Evolutionary conservation across 768 basidiomycete genomes (phyloP).

Genomic region (Favolaschia claudopus): DNA sequence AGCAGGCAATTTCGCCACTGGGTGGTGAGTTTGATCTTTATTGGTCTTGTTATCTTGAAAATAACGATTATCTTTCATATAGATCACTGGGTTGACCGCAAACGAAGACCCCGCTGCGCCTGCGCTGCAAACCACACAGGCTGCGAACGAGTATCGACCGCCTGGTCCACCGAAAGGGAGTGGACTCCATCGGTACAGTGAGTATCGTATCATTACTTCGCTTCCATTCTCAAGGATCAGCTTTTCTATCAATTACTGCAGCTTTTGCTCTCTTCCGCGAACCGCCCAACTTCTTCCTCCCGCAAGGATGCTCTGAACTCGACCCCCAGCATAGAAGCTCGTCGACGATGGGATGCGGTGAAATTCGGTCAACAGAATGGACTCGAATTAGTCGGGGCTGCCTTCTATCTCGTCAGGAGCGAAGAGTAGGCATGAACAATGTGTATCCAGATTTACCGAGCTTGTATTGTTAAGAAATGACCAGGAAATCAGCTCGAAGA

Average conservation of each 20-base stretch:
- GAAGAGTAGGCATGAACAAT: no score
- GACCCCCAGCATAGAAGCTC: slow-evolving; percentile 12
- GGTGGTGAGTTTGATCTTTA: slow-evolving; percentile 35
- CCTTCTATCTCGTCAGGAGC: slow-evolving; percentile 19
- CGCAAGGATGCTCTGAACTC: slow-evolving; percentile 9
- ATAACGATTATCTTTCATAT: no score
- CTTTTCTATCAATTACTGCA: background rate
- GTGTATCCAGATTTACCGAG: no score
- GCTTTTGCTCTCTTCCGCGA: slow-evolving; percentile 20
- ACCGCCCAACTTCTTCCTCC: slow-evolving; percentile 17
- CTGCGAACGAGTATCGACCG: slow-evolving; percentile 15
- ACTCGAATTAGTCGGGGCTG: slow-evolving; percentile 14
- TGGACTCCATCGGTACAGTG: slow-evolving; percentile 23
- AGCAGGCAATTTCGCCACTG: slow-evolving; percentile 46
- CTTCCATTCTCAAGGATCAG: background rate
- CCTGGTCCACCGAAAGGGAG: slow-evolving; percentile 21
- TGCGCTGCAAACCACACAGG: background rate
- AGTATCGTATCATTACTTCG: background rate
- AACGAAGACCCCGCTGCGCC: background rate
- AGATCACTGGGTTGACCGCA: slow-evolving; percentile 10
- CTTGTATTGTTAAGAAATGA: no score
- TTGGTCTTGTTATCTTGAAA: no score
- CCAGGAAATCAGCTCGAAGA: no score
- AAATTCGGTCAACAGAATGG: slow-evolving; percentile 13
- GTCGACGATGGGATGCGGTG: slow-evolving; percentile 14